Evolutionary conservation across 345 rosid species (phyloP).

Genomic region (Populus davidiana): DNA sequence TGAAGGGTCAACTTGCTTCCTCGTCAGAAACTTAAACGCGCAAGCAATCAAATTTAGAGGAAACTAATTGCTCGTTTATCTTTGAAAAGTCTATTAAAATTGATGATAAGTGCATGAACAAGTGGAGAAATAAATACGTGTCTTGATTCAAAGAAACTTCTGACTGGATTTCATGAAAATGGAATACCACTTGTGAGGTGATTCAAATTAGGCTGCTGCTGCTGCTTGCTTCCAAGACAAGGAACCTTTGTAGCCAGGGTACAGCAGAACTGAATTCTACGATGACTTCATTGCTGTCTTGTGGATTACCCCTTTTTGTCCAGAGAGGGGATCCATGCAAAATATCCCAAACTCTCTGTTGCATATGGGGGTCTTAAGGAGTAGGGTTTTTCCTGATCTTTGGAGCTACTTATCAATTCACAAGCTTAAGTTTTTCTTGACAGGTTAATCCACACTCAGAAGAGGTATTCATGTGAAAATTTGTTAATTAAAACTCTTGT

Average conservation of each 20-base stretch:
- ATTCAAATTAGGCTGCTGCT: conserved; percentile 3
- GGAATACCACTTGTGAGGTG: not conserved
- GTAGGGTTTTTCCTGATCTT: too few relatives aligned
- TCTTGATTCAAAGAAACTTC: not conserved
- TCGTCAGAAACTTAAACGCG: not conserved
- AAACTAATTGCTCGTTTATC: conserved; percentile 1
- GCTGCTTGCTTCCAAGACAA: not conserved
- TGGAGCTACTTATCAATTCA: too few relatives aligned
- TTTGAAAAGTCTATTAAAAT: not conserved
- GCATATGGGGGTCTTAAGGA: not conserved
- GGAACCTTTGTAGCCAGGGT: not conserved
- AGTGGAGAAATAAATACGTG: not conserved
- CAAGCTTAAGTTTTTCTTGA: too few relatives aligned
- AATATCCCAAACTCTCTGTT: not conserved
- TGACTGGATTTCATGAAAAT: not conserved
- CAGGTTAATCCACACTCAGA: not conserved
- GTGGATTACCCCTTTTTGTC: not conserved
- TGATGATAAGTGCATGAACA: not conserved
- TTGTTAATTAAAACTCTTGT: too few relatives aligned
- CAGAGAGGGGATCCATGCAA: not conserved
- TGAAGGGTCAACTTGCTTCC: not conserved
- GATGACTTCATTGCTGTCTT: not conserved
- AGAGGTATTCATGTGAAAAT: not conserved
- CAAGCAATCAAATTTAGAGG: not conserved
- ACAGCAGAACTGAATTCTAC: not conserved